Percentiles rank a stretch among this genome's conserved stretches.
Evolutionary conservation across 371 early-diverging fungal genomes (phyloP).

Genomic region (Apophysomyces sp.): DNA sequence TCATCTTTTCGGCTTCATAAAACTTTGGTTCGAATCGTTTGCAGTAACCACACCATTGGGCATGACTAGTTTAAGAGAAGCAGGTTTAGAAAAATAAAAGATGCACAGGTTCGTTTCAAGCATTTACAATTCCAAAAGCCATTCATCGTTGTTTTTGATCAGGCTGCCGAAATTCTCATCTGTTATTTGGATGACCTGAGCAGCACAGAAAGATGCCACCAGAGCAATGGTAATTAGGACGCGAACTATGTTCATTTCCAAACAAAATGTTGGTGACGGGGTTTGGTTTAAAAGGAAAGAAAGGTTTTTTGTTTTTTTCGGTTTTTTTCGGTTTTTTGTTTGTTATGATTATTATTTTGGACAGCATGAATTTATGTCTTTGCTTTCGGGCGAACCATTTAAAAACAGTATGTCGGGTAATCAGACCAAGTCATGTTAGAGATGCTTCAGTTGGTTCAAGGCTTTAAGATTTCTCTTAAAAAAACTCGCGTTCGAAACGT

Average conservation of each 20-base stretch:
- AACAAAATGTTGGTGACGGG: background rate
- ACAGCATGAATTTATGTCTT: too few relatives aligned
- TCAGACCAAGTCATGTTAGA: too few relatives aligned
- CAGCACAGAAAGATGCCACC: conserved; percentile 6
- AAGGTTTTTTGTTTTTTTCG: background rate
- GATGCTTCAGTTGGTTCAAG: too few relatives aligned
- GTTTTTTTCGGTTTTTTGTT: too few relatives aligned
- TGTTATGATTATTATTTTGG: too few relatives aligned
- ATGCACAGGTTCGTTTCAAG: too few relatives aligned
- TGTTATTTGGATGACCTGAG: conserved; percentile 29
- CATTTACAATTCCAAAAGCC: conserved; percentile 48
- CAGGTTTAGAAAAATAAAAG: too few relatives aligned
- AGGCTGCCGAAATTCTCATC: conserved; percentile 34
- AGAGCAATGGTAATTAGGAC: background rate
- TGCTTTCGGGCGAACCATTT: too few relatives aligned
- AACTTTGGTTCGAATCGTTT: conserved; percentile 30
- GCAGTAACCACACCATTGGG: conserved; percentile 50
- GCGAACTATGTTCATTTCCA: background rate
- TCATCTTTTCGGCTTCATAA: conserved; percentile 23
- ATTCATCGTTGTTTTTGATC: conserved; percentile 29
- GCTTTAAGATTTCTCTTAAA: too few relatives aligned
- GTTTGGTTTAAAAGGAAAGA: background rate
- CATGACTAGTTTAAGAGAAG: too few relatives aligned
- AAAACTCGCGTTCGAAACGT: too few relatives aligned
- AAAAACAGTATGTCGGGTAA: too few relatives aligned